Evolutionary conservation across 2,329 filamentous ascomycete species (phyloP).

Genomic region (Clarireedia paspali): DNA sequence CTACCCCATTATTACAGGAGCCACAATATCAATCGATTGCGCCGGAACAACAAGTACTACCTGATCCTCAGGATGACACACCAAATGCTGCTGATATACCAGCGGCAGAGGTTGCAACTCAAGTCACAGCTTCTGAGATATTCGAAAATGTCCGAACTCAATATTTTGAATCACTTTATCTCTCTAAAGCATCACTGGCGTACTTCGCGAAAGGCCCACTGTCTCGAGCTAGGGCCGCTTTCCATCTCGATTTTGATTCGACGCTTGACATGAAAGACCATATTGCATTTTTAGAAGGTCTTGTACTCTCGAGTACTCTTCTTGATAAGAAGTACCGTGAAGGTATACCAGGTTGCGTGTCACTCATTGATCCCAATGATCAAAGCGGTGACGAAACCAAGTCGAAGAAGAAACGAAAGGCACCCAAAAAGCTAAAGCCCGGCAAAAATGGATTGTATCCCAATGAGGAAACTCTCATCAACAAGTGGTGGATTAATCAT

Average conservation of each 20-base stretch:
- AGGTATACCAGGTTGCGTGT: constrained; percentile 55
- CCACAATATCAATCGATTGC: constrained; percentile 10
- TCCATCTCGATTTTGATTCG: constrained; percentile 54
- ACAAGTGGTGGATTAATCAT: constrained; percentile 62
- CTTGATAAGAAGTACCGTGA: constrained; percentile 78
- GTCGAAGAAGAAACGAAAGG: constrained; percentile 40
- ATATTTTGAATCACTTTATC: constrained; percentile 53
- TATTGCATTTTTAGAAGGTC: constrained; percentile 58
- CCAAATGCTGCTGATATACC: not conserved
- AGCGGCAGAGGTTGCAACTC: not conserved
- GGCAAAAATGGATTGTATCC: constrained; percentile 64
- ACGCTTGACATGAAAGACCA: constrained; percentile 55
- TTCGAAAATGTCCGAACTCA: constrained; percentile 51
- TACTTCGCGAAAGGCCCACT: constrained; percentile 81
- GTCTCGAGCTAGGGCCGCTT: constrained; percentile 64
- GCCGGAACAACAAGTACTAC: not conserved
- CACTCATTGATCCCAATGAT: constrained; percentile 45
- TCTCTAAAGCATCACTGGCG: constrained; percentile 65
- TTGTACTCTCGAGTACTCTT: constrained; percentile 57
- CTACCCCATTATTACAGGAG: constrained; percentile 17
- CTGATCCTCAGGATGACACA: constrained; percentile 7
- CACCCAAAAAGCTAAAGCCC: constrained; percentile 56
- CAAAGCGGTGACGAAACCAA: constrained; percentile 44
- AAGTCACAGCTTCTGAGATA: constrained; percentile 40
- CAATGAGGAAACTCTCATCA: constrained; percentile 55